phyloP scores from a whole-genome alignment of 1,139 yeast species.

The Blastobotrys persicus region DNA sequence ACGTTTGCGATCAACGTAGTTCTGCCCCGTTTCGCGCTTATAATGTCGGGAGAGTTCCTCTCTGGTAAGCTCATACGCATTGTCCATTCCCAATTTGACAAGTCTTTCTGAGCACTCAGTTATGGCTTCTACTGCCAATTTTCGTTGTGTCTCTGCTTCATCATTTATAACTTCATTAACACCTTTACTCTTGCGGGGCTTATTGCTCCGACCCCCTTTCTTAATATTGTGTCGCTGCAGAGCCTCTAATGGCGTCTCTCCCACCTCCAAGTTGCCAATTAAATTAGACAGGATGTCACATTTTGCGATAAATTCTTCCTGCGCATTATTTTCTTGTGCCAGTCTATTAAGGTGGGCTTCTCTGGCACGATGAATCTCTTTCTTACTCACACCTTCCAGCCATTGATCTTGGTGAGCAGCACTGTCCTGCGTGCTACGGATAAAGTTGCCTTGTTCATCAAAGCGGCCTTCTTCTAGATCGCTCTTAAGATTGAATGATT shows the following conservation, averaged over 20 bases:
- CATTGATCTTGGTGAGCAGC: slow-evolving; percentile 49
- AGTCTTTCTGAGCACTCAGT: slow-evolving; percentile 54
- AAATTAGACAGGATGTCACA: slow-evolving; percentile 38
- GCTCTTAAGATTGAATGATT: slow-evolving; percentile 58
- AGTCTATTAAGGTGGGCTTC: slow-evolving; percentile 26
- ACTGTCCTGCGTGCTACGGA: slow-evolving; percentile 43
- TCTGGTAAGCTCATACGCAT: slow-evolving; percentile 53
- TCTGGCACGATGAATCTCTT: slow-evolving; percentile 50
- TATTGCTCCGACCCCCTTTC: too few species aligned
- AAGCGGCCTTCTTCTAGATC: slow-evolving; percentile 62
- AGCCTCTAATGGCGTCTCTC: slow-evolving; percentile 65
- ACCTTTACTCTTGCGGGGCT: slow-evolving; percentile 12
- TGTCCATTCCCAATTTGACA: slow-evolving; percentile 34
- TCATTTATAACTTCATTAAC: slow-evolving; percentile 14
- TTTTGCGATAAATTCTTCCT: slow-evolving; percentile 20
- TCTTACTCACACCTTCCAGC: slow-evolving; percentile 44
- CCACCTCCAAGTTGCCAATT: slow-evolving; percentile 50
- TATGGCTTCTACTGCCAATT: slow-evolving; percentile 39
- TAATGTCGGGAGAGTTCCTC: slow-evolving; percentile 61
- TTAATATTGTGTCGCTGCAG: slow-evolving; percentile 30
- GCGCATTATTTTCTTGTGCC: slow-evolving; percentile 40
- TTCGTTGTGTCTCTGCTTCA: slow-evolving; percentile 25
- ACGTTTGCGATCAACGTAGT: slow-evolving; percentile 24
- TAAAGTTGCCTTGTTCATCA: slow-evolving; percentile 61
- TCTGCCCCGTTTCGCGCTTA: slow-evolving; percentile 50